A percentile compares a stretch with the other conserved stretches of the same genome.
These are phyloP conservation scores for Hexamita inflata DNA, from an alignment of 208 protist species.

Conservation along the genomic window DNA sequence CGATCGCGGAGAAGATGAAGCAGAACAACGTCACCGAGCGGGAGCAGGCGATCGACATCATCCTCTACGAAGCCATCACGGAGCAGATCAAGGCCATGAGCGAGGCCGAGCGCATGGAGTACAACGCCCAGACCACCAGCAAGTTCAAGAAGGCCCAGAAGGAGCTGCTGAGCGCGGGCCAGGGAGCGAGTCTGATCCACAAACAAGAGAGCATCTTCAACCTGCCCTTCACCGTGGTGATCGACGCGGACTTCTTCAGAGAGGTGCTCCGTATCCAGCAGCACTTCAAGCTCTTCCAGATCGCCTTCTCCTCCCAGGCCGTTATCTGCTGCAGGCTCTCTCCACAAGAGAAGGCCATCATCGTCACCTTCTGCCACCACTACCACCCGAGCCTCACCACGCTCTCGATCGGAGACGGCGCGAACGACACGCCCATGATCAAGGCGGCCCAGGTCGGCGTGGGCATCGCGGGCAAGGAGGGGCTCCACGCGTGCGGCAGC, in stretches of 20 bases:
- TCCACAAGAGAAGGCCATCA: conserved; percentile 18
- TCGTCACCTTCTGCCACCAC: neutral
- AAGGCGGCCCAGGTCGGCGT: conserved; percentile 33
- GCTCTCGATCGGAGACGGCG: conserved; percentile 36
- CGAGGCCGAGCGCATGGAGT: too few species aligned
- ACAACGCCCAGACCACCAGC: too few species aligned
- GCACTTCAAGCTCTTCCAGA: neutral
- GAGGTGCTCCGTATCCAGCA: neutral
- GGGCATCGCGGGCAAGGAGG: conserved; percentile 32
- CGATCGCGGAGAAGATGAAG: neutral
- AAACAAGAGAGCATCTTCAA: neutral
- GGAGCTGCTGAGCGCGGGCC: too few species aligned
- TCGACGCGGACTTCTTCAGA: conserved; percentile 18
- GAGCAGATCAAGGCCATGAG: too few species aligned
- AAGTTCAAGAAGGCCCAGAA: too few species aligned
- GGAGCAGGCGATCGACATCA: too few species aligned
- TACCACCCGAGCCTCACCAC: neutral
- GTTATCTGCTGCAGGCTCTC: conserved; percentile 19
- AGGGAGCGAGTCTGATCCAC: too few species aligned
- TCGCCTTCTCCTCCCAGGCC: neutral
- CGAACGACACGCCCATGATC: conserved; percentile 38
- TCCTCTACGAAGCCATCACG: too few species aligned
- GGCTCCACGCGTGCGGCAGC: conserved; percentile 16
- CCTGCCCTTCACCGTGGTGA: conserved; percentile 6
- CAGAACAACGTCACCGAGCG: neutral